A percentile compares a stretch with the other conserved stretches of the same genome.
phyloP scores from a whole-genome alignment of 805 yeast species.

The Ogataea saltuana region DNA sequence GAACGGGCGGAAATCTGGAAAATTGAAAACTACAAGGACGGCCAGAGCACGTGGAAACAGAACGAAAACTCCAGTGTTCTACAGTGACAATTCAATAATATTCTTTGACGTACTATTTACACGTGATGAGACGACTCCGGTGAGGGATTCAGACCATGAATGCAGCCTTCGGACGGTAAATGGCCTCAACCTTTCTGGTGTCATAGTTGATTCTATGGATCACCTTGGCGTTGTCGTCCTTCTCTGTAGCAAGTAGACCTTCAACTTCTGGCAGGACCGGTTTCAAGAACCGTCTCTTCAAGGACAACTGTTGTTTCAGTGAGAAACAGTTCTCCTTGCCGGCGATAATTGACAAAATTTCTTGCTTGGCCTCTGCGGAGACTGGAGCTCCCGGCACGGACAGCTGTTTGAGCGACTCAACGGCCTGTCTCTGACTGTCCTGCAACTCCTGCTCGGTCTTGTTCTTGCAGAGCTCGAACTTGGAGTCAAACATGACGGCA shows the following conservation, averaged over 20 bases:
- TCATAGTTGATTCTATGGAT: constrained; percentile 63
- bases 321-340: constrained; percentile 39
- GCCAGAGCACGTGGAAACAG: constrained; percentile 44
- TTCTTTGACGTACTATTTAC: too few species aligned
- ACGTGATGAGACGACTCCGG: too few species aligned
- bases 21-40: constrained; percentile 45
- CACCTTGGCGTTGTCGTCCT: constrained; percentile 50
- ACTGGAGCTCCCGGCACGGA: constrained; percentile 28
- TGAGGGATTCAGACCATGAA: constrained; percentile 30
- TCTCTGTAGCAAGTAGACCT: constrained; percentile 32
- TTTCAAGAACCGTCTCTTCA: constrained; percentile 54
- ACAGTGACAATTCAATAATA: too few species aligned
- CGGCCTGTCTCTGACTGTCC: constrained; percentile 22
- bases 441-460: constrained; percentile 38
- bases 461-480: constrained; percentile 41
- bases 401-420: constrained; percentile 21
- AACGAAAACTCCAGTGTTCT: constrained; percentile 39
- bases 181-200: constrained; percentile 49
- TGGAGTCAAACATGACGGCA: constrained; percentile 49
- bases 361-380: constrained; percentile 40
- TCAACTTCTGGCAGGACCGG: constrained; percentile 54
- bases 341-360: constrained; percentile 46
- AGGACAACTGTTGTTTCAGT: constrained; percentile 36
- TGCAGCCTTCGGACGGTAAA: constrained; percentile 56
- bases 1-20: constrained; percentile 52